phyloP scores from a whole-genome alignment of 495 filamentous ascomycete species.

The Trichoderma erinaceum region DNA sequence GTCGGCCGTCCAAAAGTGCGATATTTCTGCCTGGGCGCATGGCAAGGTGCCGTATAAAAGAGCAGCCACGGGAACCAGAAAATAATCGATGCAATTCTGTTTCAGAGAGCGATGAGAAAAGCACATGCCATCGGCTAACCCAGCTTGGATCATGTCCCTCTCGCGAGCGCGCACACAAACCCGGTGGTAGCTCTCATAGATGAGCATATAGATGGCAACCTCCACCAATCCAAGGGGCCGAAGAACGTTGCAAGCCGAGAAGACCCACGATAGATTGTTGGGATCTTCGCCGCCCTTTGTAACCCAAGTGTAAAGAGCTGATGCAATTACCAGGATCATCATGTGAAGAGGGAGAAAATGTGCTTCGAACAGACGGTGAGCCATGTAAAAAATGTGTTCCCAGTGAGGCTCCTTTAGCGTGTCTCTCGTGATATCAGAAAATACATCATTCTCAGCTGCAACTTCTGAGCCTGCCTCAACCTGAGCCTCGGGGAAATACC shows the following conservation, averaged over 20 bases:
- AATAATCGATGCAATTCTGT: slow-evolving; percentile 48
- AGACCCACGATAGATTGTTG: slow-evolving; percentile 46
- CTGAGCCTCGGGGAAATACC: slow-evolving; percentile 40
- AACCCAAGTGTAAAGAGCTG: slow-evolving; percentile 47
- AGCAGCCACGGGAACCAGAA: slow-evolving; percentile 55
- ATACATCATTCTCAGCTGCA: slow-evolving; percentile 38
- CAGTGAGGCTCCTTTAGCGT: slow-evolving; percentile 40
- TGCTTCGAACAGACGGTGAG: slow-evolving; percentile 60
- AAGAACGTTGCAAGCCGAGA: slow-evolving; percentile 50
- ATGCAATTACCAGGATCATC: slow-evolving; percentile 53
- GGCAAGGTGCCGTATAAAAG: slow-evolving; percentile 58
- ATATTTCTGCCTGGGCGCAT: slow-evolving; percentile 54
- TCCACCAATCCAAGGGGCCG: slow-evolving; percentile 52
- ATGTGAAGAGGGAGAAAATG: slow-evolving; percentile 63
- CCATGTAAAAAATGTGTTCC: slow-evolving; percentile 41
- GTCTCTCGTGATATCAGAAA: slow-evolving; percentile 42
- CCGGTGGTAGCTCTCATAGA: slow-evolving; percentile 58
- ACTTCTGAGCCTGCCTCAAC: slow-evolving; percentile 31
- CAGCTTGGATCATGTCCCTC: slow-evolving; percentile 57
- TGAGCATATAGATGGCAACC: slow-evolving; percentile 51
- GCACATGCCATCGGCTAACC: slow-evolving; percentile 51
- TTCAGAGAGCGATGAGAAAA: slow-evolving; percentile 49
- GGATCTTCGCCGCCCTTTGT: slow-evolving; percentile 41
- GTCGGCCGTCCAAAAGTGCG: slow-evolving; percentile 60
- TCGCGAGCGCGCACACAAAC: slow-evolving; percentile 51